Conservation (phyloP, 1,284 basidiomycete species). For the Trichosporon sp. region DNA sequence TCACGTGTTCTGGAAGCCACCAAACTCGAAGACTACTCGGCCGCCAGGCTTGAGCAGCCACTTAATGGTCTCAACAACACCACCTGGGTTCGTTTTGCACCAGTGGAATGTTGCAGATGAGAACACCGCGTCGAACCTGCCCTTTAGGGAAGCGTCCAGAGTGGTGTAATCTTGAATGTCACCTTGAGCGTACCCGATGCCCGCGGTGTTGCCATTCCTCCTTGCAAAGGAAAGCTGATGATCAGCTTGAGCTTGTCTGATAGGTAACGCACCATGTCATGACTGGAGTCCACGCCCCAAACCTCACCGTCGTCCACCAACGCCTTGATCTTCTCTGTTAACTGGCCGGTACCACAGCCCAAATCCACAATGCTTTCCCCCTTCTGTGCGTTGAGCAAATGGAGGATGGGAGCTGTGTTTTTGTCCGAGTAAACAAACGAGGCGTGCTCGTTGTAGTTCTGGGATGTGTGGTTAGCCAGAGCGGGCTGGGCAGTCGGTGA, state of each 20-base stretch:
- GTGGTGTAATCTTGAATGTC: conserved; percentile 45
- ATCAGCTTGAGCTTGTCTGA: background rate
- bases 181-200: conserved; percentile 52
- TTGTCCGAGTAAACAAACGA: conserved; percentile 72
- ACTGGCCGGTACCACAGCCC: conserved; percentile 79
- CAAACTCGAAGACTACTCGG: conserved; percentile 73
- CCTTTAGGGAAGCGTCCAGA: conserved; percentile 35
- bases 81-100: conserved; percentile 73
- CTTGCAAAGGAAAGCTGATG: conserved; percentile 65
- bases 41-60: conserved; percentile 69
- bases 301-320: conserved; percentile 65
- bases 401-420: conserved; percentile 66
- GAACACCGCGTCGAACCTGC: conserved; percentile 63
- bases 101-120: conserved; percentile 79
- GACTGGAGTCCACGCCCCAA: conserved; percentile 69
- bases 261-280: conserved; percentile 66
- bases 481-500: conserved; percentile 1
- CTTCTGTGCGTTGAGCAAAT: conserved; percentile 64
- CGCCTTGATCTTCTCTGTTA: conserved; percentile 65
- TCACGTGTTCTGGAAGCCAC: conserved; percentile 62
- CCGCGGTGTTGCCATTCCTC: conserved; percentile 63
- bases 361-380: conserved; percentile 76
- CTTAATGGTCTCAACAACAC: conserved; percentile 65
- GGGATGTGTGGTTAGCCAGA: conserved; percentile 44
- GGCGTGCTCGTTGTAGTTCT: conserved; percentile 54